A percentile compares a stretch with the other conserved stretches of the same genome.
Conservation (phyloP, 2,329 filamentous ascomycete genomes). For the Penicillium fuscoglaucum region DNA sequence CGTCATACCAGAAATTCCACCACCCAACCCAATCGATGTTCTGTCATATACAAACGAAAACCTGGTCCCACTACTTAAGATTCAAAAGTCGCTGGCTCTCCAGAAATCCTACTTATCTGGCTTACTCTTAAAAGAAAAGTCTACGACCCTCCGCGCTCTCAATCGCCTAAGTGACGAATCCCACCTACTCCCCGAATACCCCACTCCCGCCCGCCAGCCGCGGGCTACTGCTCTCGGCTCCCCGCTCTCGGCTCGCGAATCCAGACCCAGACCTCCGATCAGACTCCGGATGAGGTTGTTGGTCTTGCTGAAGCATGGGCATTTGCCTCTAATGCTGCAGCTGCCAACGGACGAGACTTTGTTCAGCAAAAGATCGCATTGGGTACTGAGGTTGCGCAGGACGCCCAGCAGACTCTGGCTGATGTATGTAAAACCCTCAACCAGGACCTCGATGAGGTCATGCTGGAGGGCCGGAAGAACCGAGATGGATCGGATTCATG, state of each 20-base stretch:
- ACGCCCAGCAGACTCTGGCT: constrained; percentile 32
- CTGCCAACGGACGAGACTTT: constrained; percentile 32
- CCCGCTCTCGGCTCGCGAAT: constrained; percentile 29
- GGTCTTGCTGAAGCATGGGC: constrained; percentile 42
- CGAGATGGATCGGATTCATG: constrained; percentile 33
- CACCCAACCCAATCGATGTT: constrained; percentile 30
- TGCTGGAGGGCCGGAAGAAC: constrained; percentile 15
- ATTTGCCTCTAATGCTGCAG: constrained; percentile 41
- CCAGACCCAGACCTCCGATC: constrained; percentile 16
- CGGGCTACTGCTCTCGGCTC: constrained; percentile 32
- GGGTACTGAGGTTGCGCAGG: constrained; percentile 33
- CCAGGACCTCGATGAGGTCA: constrained; percentile 33
- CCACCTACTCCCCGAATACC: constrained; percentile 46
- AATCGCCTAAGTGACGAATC: constrained; percentile 45
- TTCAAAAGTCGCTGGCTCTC: constrained; percentile 38
- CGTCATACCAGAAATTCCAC: constrained; percentile 15
- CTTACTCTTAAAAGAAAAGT: constrained; percentile 42
- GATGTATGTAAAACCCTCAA: constrained; percentile 38
- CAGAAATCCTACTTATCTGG: constrained; percentile 42
- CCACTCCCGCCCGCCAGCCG: constrained; percentile 37
- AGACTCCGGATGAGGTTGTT: constrained; percentile 34
- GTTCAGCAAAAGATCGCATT: constrained; percentile 36
- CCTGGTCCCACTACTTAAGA: constrained; percentile 38
- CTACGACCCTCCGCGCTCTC: constrained; percentile 37
- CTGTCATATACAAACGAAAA: constrained; percentile 36